Base-by-base conservation (phyloP, 164 flowering plant species). In the Kingdonia uniflora region DNA sequence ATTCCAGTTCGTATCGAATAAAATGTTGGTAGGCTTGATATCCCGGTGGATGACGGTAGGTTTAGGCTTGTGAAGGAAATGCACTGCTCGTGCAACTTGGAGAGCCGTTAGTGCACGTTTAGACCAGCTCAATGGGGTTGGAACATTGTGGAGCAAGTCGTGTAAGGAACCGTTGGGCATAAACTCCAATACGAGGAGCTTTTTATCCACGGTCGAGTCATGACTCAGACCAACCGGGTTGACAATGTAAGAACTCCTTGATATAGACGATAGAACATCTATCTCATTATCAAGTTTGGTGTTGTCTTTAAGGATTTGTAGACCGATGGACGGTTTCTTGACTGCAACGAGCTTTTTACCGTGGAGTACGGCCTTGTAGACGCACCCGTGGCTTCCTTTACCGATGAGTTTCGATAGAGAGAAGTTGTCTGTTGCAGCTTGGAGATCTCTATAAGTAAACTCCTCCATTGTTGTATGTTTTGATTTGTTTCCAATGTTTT, bases 321-420 rank as follows among this genome's bases (percentile, higher is more conserved):
- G 74, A 56, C 63, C 75, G 6, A 47, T 24, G 0, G 77, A 69
- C 0, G 68, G 63, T 48, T 42, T 78, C 60, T 82, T 80, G 11
- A 82, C 58, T 0, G 89, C 90, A 1, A 81, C 67, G 1, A 56
- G 73, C 63, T 17, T 37, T 2, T 7, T 17, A n/a, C 66, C 62
- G 20, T 47, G 23, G 29, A 83, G 80, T 22, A 49, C 14, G 17
- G 66, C 95, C 52, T 64, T 68, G 74, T 80, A 83, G 42, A 85
- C 76, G 33, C 68, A 65, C 37, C 90, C 90, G 65, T 85, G 87
- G 81, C 90, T 83, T 47, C 95, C 95, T 80, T 72, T 83, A 12
- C 95, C 95, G 0, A 86, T 59, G 23, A 83, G 59, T 2, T 53
- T 39, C 2, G 80, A 57, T 0, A 73, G 57, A 6, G 80, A 72